Percentiles rank a stretch among this genome's conserved stretches.
These are phyloP conservation scores for Tylopilus sp. DNA, from an alignment of 768 basidiomycete species.

Conservation along the genomic window DNA sequence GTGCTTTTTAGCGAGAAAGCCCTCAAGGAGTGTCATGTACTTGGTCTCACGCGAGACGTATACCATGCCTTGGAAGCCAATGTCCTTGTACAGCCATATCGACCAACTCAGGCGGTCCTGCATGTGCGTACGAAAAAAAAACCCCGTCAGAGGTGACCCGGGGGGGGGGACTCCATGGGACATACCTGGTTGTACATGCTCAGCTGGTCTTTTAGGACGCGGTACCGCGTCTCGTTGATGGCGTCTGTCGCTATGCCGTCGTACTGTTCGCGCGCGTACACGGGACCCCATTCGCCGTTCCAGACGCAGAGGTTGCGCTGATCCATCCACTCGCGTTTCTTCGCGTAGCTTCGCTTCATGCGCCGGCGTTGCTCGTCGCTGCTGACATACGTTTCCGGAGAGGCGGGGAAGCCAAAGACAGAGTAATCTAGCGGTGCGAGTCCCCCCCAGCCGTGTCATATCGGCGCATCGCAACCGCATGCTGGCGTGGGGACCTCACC, in stretches of 20 bases:
- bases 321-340: conserved; percentile 79
- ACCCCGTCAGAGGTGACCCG: too few species aligned
- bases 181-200: conserved; percentile 54
- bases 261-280: conserved; percentile 64
- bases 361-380: conserved; percentile 50
- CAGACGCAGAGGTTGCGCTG: conserved; percentile 60
- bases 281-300: conserved; percentile 86
- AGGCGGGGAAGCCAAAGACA: conserved; percentile 65
- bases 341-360: conserved; percentile 57
- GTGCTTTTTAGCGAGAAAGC: conserved; percentile 76
- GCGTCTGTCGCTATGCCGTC: conserved; percentile 56
- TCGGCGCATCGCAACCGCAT: background rate
- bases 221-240: conserved; percentile 64
- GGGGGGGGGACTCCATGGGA: background rate
- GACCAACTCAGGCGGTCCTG: conserved; percentile 72
- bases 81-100: conserved; percentile 87
- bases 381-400: conserved; percentile 52
- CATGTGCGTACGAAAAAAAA: background rate
- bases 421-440: conserved; percentile 24
- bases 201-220: conserved; percentile 71
- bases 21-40: conserved; percentile 65
- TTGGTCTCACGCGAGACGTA: conserved; percentile 64
- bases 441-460: background rate
- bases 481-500: conserved; percentile 39
- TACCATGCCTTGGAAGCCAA: conserved; percentile 86